These are phyloP conservation scores for Calonectria pauciramosa DNA, from an alignment of 2,329 filamentous ascomycete species.

Conservation along the genomic window DNA sequence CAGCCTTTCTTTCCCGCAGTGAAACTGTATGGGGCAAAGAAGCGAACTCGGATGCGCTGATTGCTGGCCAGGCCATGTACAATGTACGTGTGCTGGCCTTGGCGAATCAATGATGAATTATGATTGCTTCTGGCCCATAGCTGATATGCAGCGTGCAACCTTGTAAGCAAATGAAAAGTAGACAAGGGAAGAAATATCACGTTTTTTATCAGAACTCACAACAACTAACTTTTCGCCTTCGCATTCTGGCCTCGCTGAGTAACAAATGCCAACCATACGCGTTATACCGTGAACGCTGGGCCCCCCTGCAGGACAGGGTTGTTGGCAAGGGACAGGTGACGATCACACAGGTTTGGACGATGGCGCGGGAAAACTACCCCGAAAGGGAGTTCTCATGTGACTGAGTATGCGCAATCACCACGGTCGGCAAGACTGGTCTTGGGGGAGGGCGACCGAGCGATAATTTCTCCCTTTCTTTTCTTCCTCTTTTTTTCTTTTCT, in stretches of 20 bases:
- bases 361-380: conserved; percentile 17
- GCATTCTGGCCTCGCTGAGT: neutral
- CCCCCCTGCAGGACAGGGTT: conserved; percentile 24
- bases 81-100: neutral
- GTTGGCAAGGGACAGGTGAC: conserved; percentile 28
- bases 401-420: neutral
- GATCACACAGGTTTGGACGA: conserved; percentile 29
- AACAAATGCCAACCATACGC: conserved; percentile 25
- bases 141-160: conserved; percentile 4
- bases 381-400: neutral
- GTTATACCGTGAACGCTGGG: conserved; percentile 14
- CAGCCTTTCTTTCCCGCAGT: conserved; percentile 2
- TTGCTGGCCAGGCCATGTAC: neutral
- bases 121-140: neutral
- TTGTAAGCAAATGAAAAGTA: conserved; percentile 1
- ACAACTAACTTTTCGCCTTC: conserved; percentile 3
- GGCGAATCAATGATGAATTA: neutral
- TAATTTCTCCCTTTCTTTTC: no score
- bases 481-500: neutral
- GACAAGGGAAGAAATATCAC: neutral
- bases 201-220: neutral
- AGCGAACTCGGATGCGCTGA: conserved; percentile 9
- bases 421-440: neutral
- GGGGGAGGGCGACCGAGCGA: neutral
- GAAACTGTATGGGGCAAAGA: conserved; percentile 17